Evolutionary conservation across 495 filamentous ascomycete species (phyloP), one percentile per base, ranked within the genome.

Genomic region (Aspergillus campestris): DNA sequence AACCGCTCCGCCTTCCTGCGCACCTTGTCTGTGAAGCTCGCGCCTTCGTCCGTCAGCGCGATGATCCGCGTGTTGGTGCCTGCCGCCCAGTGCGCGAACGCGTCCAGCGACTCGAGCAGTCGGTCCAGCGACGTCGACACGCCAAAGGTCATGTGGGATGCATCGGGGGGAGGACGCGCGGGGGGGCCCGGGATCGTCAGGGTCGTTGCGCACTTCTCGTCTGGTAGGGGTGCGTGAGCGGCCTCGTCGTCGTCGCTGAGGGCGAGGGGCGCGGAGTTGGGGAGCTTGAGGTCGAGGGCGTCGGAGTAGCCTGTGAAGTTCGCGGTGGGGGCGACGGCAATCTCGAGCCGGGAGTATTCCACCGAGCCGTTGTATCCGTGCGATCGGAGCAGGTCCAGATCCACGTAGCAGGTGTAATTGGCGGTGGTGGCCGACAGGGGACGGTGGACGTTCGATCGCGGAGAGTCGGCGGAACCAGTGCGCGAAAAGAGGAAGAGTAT

Each of bases 21-120:
- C 15, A 78, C 56, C 31, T 47, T 37, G 31, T 45, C 18, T 3
- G 31, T 48, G 9, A 46, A 42, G 7, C 42, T 45, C 15, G 38
- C 44, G 31, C 45, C 50, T 15, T 46, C 38, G 29, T 69, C 75
- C 6, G 72, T 61, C 37, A 80, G 56, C 27, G 71, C 74, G 18
- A 83, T 60, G 1, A 86, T 71, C 13, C 66, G 71, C 1, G 76
- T 71, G 3, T 65, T 64, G 1, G 78, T 78, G 12, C 71, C 64
- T 0, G 72, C 64, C 0, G 81, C 73, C 82, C 82, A 85, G 55
- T 83, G 79, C 6, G 67, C 53, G 31, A 85, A 77, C 18, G 69
- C 65, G 12, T 71, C 60, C 6, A 82, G 66, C 2, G 77, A 80
- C 13, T 72, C 66, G 32, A 74, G 62, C 34, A 87, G 58, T 34